Percentiles rank a stretch among this genome's conserved stretches.
These are phyloP conservation scores for Sextonia rubra DNA, from an alignment of 164 flowering plant species.

Conservation along the genomic window DNA sequence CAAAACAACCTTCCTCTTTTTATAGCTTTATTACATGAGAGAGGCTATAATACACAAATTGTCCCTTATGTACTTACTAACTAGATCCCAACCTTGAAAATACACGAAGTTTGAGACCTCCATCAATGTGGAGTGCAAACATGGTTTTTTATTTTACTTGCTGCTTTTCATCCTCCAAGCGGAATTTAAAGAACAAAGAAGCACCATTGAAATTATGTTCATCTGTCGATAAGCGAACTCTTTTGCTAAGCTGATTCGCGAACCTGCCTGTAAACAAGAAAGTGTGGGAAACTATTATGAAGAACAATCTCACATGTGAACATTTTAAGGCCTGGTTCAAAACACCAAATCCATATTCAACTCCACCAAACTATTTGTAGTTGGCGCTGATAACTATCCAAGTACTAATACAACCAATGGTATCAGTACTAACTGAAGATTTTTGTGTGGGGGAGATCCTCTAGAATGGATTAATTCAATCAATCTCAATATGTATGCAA, in stretches of 20 bases:
- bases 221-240: conserved; percentile 78
- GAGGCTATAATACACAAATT: too few species aligned
- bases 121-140: conserved; percentile 65
- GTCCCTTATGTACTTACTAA: neutral
- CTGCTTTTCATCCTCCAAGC: conserved; percentile 39
- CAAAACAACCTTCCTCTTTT: too few species aligned
- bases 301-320: neutral
- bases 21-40: too few species aligned
- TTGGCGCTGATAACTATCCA: too few species aligned
- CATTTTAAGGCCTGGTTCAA: neutral
- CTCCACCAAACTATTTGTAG: neutral
- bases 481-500: too few species aligned
- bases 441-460: too few species aligned
- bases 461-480: too few species aligned
- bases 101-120: conserved; percentile 51
- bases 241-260: conserved; percentile 64
- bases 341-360: too few species aligned
- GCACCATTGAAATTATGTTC: conserved; percentile 62
- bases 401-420: too few species aligned
- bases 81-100: conserved; percentile 27
- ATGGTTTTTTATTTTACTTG: conserved; percentile 51
- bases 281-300: neutral
- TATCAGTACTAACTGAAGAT: too few species aligned
- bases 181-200: conserved; percentile 49
- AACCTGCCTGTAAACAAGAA: conserved; percentile 56